phyloP scores from a whole-genome alignment of 768 basidiomycete genomes.

The Lentinula raphanica region DNA sequence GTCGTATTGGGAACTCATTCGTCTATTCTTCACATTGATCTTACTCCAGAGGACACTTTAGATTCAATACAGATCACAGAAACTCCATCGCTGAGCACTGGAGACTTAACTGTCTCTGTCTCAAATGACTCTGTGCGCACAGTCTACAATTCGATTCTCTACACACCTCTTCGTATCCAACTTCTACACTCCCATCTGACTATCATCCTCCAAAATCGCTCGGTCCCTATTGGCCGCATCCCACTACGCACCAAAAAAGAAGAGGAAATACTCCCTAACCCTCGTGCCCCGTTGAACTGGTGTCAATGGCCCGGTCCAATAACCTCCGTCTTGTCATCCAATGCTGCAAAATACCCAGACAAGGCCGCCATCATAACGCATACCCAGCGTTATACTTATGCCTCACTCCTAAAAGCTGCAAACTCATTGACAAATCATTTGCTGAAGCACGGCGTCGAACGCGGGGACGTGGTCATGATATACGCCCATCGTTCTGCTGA shows the following conservation, averaged over 20 bases:
- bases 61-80: slow-evolving; percentile 78
- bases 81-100: slow-evolving; percentile 69
- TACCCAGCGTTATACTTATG: slow-evolving; percentile 69
- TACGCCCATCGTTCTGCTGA: slow-evolving; percentile 96
- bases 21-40: slow-evolving; percentile 87
- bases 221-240: slow-evolving; percentile 70
- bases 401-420: slow-evolving; percentile 73
- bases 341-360: slow-evolving; percentile 76
- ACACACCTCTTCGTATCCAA: slow-evolving; percentile 74
- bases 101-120: slow-evolving; percentile 92
- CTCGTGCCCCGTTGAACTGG: slow-evolving; percentile 89
- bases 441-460: slow-evolving; percentile 75
- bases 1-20: slow-evolving; percentile 88
- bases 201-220: slow-evolving; percentile 62
- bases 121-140: slow-evolving; percentile 78
- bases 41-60: slow-evolving; percentile 71
- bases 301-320: slow-evolving; percentile 97
- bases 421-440: slow-evolving; percentile 91
- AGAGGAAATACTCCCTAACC: slow-evolving; percentile 68
- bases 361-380: slow-evolving; percentile 79
- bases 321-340: slow-evolving; percentile 87
- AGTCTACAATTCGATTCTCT: slow-evolving; percentile 92
- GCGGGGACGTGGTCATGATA: slow-evolving; percentile 97
- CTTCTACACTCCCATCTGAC: slow-evolving; percentile 79
- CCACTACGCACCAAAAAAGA: slow-evolving; percentile 75